Base-by-base conservation (phyloP, 2,329 filamentous ascomycete species). In the Fusarium chaquense region DNA sequence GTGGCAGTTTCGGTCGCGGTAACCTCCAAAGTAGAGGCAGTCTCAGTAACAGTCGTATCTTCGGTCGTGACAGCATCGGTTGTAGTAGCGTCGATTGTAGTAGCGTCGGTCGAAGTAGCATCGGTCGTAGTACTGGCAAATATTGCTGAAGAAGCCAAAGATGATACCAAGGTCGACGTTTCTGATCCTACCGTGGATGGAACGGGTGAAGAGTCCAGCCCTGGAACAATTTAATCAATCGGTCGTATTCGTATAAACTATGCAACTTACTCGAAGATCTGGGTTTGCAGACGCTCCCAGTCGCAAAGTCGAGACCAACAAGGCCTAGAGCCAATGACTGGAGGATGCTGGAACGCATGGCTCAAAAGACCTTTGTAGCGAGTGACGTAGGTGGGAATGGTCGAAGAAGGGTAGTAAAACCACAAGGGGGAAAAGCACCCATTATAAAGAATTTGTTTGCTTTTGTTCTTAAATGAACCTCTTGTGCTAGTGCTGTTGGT, bases 191-290 rank as follows among this genome's bases (percentile, higher is more conserved):
- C 4, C 7, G 1, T 2, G 16, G 6, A 22, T 13, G 13, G n/a
- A 0, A 20, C 0, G 1, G n/a, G 20, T 40, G 36, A 40, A 15
- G 6, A 13, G 0, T 3, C 5, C 4, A 11, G 4, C 4, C 0
- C 36, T 40, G 11, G 5, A 7, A 2, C 12, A 20, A 4, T 3
- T 20, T 6, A 20, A 18, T 40, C 6, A 13, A 11, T 20, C 7
- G n/a, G 18, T 6, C 36, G 1, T 20, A 1, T 11, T 7, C 3
- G 5, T 7, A 12, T 6, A 3, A 1, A 12, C n/a, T 12, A 2
- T n/a, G 16, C 6, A n/a, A 40, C 12, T 40, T 13, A 40, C 36
- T n/a, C 2, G 36, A 40, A 40, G 12, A 12, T 3, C n/a, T 40
- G 2, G 36, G 36, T 13, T 40, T 40, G 12, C 36, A 40, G 4